Conservation (phyloP, 306 rosid species). For the Cucurbita pepo region DNA sequence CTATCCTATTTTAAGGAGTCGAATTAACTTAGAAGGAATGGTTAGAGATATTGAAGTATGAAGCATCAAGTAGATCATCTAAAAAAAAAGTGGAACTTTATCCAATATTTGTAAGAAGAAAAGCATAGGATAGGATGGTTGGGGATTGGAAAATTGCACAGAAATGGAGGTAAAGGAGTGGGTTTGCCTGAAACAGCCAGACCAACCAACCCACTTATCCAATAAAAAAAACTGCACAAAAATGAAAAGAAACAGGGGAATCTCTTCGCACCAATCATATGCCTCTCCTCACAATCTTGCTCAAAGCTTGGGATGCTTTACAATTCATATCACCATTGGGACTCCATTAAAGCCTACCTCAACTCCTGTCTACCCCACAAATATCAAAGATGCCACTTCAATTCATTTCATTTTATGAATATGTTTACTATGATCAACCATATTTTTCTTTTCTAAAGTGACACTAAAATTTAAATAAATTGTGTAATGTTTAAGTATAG, state of each 20-base stretch:
- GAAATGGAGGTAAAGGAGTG: background rate
- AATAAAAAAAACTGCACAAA: background rate
- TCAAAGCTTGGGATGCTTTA: constrained; percentile 4
- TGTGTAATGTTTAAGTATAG: background rate
- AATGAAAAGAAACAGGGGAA: background rate
- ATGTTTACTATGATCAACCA: background rate
- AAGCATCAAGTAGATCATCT: background rate
- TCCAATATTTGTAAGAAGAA: background rate
- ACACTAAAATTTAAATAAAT: no score
- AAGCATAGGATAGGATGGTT: background rate
- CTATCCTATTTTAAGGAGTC: background rate
- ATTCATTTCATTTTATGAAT: background rate
- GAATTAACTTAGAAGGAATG: background rate
- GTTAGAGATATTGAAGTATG: background rate
- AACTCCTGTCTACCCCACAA: background rate
- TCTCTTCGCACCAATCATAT: background rate
- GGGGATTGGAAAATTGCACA: background rate
- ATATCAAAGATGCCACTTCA: background rate
- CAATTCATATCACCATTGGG: background rate
- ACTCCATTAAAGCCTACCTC: background rate
- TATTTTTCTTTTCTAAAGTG: no score
- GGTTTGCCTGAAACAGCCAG: background rate
- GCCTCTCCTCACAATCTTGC: background rate
- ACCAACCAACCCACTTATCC: background rate
- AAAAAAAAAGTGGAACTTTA: background rate